Evolutionary conservation across 441 rosid species (phyloP).

Genomic region (Jatropha podagrica): DNA sequence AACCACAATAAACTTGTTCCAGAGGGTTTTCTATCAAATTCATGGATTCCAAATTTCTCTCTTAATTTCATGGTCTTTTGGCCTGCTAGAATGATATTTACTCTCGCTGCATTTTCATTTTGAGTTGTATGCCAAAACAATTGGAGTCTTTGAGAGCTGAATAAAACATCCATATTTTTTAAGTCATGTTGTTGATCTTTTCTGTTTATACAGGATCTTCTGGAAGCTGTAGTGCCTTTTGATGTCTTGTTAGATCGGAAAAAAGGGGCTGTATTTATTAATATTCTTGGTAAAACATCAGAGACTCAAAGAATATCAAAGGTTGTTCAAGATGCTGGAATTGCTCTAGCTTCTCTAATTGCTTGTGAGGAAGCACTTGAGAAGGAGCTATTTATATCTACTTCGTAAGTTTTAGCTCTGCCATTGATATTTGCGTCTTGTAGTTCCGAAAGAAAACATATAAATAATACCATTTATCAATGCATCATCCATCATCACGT

Average conservation of each 20-base stretch:
- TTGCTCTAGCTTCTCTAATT: conserved; percentile 67
- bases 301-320: conserved; percentile 40
- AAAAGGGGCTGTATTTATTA: conserved; percentile 48
- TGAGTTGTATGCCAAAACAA: not conserved
- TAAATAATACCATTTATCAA: not conserved
- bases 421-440: conserved; percentile 13
- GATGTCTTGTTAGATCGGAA: conserved; percentile 65
- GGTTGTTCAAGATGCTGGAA: conserved; percentile 67
- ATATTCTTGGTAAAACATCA: conserved; percentile 43
- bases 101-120: not conserved
- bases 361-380: conserved; percentile 77
- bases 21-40: not conserved
- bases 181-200: not conserved
- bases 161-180: not conserved
- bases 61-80: not conserved
- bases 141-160: conserved; percentile 1
- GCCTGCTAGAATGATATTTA: not conserved
- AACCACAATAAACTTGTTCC: not conserved
- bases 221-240: conserved; percentile 79
- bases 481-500: not conserved
- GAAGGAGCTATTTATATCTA: conserved; percentile 61
- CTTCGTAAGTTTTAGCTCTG: conserved; percentile 52
- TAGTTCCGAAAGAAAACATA: conserved; percentile 9
- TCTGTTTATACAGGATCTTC: conserved; percentile 53
- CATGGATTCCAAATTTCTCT: not conserved